A percentile compares a stretch with the other conserved stretches of the same genome.
These are phyloP conservation scores for Pseudoperonospora humuli DNA, from an alignment of 352 stramenopile genomes.

Conservation along the genomic window DNA sequence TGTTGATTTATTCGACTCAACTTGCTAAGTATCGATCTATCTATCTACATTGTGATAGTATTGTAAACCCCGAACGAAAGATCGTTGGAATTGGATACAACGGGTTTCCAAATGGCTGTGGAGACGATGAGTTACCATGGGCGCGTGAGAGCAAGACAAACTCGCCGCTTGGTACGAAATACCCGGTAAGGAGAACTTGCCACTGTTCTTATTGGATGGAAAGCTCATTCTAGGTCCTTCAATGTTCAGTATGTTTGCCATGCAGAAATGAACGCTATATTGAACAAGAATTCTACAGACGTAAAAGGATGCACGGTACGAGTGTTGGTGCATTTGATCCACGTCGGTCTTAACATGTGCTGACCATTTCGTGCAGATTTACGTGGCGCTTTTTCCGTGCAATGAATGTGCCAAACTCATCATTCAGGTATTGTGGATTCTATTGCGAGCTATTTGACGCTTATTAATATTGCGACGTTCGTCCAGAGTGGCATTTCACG, in stretches of 20 bases:
- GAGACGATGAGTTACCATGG: slow-evolving; percentile 94
- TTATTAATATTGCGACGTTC: background rate
- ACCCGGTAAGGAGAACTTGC: slow-evolving; percentile 52
- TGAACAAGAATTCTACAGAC: slow-evolving; percentile 96
- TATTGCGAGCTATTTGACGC: background rate
- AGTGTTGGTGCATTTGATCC: background rate
- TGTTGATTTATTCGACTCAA: too few species aligned
- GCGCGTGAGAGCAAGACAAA: slow-evolving; percentile 49
- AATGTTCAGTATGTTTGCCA: slow-evolving; percentile 93
- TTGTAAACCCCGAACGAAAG: slow-evolving; percentile 93
- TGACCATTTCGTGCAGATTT: slow-evolving; percentile 73
- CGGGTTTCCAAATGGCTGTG: slow-evolving; percentile 94
- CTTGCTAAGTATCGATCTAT: too few species aligned
- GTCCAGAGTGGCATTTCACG: slow-evolving; percentile 89
- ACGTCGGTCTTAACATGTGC: background rate
- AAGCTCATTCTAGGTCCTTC: slow-evolving; percentile 1
- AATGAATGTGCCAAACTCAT: slow-evolving; percentile 99
- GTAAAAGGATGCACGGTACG: slow-evolving; percentile 86
- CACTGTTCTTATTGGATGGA: background rate
- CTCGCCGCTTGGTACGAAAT: slow-evolving; percentile 91
- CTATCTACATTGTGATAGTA: slow-evolving; percentile 33
- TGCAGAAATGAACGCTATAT: slow-evolving; percentile 98
- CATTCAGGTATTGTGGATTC: slow-evolving; percentile 75
- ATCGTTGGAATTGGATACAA: slow-evolving; percentile 99
- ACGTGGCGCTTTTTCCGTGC: slow-evolving; percentile 97